A percentile compares a stretch with the other conserved stretches of the same genome.
Conservation (phyloP, 805 yeast genomes). For the Blastobotrys robertii region DNA sequence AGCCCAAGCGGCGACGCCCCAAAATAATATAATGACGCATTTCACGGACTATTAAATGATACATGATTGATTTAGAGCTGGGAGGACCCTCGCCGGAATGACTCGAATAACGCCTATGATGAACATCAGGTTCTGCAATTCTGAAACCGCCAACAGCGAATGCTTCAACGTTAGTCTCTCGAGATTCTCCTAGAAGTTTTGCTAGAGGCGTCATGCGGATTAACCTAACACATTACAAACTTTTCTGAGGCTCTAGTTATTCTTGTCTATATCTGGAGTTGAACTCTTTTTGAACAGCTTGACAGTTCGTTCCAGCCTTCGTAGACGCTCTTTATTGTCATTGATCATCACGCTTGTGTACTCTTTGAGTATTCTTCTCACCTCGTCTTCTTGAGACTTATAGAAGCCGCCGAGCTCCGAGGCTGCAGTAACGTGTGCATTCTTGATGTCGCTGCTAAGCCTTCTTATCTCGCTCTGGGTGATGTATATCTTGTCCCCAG, state of each 20-base stretch:
- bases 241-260: conserved; percentile 12
- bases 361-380: conserved; percentile 17
- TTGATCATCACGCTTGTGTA: conserved; percentile 15
- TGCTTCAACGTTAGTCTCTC: conserved; percentile 3
- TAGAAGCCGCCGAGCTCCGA: conserved; percentile 31
- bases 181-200: conserved; percentile 3
- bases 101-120: conserved; percentile 11
- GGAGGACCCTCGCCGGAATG: neutral
- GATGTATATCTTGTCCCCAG: conserved; percentile 22
- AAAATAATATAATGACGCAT: no score
- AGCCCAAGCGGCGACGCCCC: neutral
- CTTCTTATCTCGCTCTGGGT: conserved; percentile 22
- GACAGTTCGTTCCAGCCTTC: conserved; percentile 10
- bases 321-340: conserved; percentile 15
- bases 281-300: neutral
- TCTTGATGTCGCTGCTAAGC: conserved; percentile 24
- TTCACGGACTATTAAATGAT: no score
- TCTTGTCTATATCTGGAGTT: neutral
- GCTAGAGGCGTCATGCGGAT: conserved; percentile 7
- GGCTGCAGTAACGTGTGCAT: conserved; percentile 29
- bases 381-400: conserved; percentile 25
- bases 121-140: conserved; percentile 18
- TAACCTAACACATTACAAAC: conserved; percentile 10
- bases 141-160: conserved; percentile 5
- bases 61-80: neutral